Evolutionary conservation across 2,329 filamentous ascomycete genomes (phyloP).

Genomic region (Lecanicillium sp.): DNA sequence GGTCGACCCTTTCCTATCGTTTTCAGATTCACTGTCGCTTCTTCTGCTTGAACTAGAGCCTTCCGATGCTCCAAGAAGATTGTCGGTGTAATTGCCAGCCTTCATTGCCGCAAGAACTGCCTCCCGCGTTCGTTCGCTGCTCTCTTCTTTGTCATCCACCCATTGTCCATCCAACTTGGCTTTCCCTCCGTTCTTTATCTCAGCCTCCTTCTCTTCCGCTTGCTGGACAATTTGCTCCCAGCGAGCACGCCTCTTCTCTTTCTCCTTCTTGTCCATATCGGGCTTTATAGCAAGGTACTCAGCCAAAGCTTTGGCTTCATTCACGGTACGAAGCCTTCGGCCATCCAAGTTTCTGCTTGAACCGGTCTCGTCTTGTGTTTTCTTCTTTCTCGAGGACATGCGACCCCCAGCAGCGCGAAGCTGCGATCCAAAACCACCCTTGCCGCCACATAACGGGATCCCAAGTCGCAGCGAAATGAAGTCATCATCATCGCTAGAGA

Average conservation of each 20-base stretch:
- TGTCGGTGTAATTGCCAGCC: conserved; percentile 53
- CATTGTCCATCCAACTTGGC: conserved; percentile 79
- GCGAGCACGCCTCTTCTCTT: conserved; percentile 71
- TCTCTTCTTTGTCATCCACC: conserved; percentile 92
- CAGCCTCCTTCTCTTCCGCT: conserved; percentile 74
- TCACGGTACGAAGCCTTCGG: conserved; percentile 79
- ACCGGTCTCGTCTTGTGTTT: conserved; percentile 74
- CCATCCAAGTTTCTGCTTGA: conserved; percentile 93
- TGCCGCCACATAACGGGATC: conserved; percentile 77
- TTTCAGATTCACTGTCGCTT: conserved; percentile 23
- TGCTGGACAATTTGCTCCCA: conserved; percentile 86
- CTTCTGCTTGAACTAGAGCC: conserved; percentile 32
- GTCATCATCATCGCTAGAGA: conserved; percentile 48
- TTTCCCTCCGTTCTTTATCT: conserved; percentile 65
- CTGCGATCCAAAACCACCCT: conserved; percentile 96
- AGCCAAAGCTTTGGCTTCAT: conserved; percentile 88
- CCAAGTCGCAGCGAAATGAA: conserved; percentile 79
- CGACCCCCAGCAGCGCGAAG: conserved; percentile 92
- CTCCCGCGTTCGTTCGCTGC: conserved; percentile 71
- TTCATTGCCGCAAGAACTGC: conserved; percentile 66
- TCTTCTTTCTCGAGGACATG: conserved; percentile 94
- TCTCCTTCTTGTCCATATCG: conserved; percentile 92
- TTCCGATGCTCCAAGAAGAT: conserved; percentile 42
- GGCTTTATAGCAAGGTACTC: conserved; percentile 94
- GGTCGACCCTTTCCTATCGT: conserved; percentile 23